These are phyloP conservation scores for Talaromyces atroroseus DNA, from an alignment of 2,329 filamentous ascomycete species.

Conservation along the genomic window DNA sequence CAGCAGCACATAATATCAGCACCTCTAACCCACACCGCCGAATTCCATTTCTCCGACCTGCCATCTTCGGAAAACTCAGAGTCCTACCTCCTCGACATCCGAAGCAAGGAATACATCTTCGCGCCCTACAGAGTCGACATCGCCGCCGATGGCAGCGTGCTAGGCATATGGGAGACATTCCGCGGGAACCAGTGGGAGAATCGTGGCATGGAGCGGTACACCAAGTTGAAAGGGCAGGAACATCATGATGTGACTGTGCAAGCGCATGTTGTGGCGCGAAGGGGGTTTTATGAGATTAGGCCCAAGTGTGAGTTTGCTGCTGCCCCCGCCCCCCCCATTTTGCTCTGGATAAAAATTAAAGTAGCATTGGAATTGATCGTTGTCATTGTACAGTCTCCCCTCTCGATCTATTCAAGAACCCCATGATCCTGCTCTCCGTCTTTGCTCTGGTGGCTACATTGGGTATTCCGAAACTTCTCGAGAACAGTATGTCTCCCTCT, in stretches of 20 bases:
- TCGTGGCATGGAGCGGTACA: conserved; percentile 54
- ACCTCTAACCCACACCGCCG: conserved; percentile 62
- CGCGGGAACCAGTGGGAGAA: conserved; percentile 87
- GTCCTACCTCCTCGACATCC: conserved; percentile 77
- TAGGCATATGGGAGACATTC: conserved; percentile 76
- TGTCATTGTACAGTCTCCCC: conserved; percentile 63
- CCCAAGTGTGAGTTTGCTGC: conserved; percentile 66
- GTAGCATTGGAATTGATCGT: conserved; percentile 9
- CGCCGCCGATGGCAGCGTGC: conserved; percentile 41
- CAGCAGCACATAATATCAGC: conserved; percentile 47
- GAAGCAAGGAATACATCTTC: conserved; percentile 69
- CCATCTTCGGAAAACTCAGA: conserved; percentile 38
- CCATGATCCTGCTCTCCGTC: conserved; percentile 91
- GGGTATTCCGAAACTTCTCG: conserved; percentile 90
- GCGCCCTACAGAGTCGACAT: conserved; percentile 71
- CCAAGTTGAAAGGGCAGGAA: conserved; percentile 28
- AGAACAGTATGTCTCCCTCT: conserved; percentile 68
- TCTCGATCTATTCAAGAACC: conserved; percentile 80
- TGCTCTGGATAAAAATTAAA: no score
- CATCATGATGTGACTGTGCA: conserved; percentile 48
- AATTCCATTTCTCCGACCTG: conserved; percentile 67
- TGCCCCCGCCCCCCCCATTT: neutral
- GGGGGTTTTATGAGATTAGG: conserved; percentile 73
- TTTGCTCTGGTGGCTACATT: conserved; percentile 78
- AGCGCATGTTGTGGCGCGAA: conserved; percentile 56